Evolutionary conservation across 306 rosid species (phyloP).

Genomic region (Pueraria montana): DNA sequence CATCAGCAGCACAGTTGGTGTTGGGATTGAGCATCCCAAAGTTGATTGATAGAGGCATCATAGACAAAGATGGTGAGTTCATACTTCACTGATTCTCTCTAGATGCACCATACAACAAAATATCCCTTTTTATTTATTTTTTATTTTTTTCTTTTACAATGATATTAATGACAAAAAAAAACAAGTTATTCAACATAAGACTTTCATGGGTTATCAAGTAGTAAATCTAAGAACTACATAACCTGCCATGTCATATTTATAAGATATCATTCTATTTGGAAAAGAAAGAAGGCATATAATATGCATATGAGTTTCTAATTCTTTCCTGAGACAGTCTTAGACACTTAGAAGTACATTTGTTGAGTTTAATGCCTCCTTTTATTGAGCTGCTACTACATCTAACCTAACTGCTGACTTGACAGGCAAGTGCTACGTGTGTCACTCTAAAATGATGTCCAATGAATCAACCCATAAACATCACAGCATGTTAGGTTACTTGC

Average conservation of each 20-base stretch:
- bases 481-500: neutral
- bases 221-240: neutral
- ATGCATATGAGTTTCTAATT: neutral
- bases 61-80: conserved; percentile 58
- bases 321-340: neutral
- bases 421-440: too few relatives aligned
- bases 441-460: too few relatives aligned
- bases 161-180: neutral
- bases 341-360: too few relatives aligned
- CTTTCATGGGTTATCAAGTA: neutral
- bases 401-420: too few relatives aligned
- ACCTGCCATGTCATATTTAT: neutral
- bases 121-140: neutral
- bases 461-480: too few relatives aligned
- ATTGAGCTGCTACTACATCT: too few relatives aligned
- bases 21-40: conserved; percentile 58
- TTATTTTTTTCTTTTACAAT: neutral
- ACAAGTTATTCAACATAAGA: neutral
- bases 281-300: neutral
- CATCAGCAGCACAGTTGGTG: conserved; percentile 65
- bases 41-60: conserved; percentile 60
- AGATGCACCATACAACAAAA: neutral
- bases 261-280: neutral
- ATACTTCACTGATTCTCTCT: neutral
- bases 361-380: too few relatives aligned